These are phyloP conservation scores for Chytriomyces sp. DNA, from an alignment of 192 early-diverging fungal genomes.

Conservation along the genomic window DNA sequence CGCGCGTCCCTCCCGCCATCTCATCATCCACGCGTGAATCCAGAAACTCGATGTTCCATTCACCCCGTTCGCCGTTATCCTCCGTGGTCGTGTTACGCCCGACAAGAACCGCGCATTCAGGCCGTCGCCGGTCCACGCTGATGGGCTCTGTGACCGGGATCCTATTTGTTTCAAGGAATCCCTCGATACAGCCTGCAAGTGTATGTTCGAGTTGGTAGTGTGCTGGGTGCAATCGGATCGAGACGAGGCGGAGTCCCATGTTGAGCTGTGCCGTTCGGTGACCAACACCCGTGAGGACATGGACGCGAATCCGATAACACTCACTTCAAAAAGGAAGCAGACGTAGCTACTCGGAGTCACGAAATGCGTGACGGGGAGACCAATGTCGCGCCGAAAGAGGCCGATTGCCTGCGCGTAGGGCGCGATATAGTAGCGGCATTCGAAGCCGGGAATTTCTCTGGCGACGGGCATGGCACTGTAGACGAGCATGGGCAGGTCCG, in stretches of 20 bases:
- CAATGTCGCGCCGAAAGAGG: conserved; percentile 3
- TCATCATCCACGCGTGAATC: background rate
- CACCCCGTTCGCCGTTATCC: background rate
- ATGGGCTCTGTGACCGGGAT: conserved; percentile 22
- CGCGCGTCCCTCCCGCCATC: background rate
- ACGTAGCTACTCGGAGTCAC: background rate
- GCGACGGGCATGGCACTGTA: conserved; percentile 21
- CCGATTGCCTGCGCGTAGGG: background rate
- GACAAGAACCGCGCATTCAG: background rate
- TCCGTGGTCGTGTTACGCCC: background rate
- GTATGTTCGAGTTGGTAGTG: background rate
- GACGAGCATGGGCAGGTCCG: conserved; percentile 9
- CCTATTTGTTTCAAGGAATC: conserved; percentile 6
- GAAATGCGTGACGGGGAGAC: background rate
- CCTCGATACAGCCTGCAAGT: background rate
- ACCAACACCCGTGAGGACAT: background rate
- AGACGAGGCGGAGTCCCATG: conserved; percentile 18
- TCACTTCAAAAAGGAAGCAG: conserved; percentile 23
- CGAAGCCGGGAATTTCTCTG: conserved; percentile 16
- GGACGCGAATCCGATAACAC: background rate
- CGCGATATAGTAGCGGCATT: conserved; percentile 17
- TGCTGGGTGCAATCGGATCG: conserved; percentile 6
- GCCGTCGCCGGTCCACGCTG: background rate
- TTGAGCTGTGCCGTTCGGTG: background rate
- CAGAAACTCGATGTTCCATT: conserved; percentile 23